These are phyloP conservation scores for Sclerotinia glacialis DNA, from an alignment of 2,329 filamentous ascomycete species.

Conservation along the genomic window DNA sequence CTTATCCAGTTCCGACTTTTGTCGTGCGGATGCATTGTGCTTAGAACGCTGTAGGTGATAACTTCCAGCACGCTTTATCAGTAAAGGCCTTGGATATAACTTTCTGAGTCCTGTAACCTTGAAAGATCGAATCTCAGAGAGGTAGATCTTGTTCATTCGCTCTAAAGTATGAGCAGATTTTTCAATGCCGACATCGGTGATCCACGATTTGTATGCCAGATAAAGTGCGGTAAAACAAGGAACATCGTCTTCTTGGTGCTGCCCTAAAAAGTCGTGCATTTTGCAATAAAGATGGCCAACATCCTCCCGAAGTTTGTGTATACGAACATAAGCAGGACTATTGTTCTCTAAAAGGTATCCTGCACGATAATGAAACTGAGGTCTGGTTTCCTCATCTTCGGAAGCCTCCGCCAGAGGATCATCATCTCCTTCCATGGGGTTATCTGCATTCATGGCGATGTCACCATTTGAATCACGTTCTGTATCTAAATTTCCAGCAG, in stretches of 20 bases:
- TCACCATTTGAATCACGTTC: constrained; percentile 48
- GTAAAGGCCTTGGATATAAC: constrained; percentile 84
- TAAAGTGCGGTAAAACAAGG: constrained; percentile 92
- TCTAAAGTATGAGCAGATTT: constrained; percentile 91
- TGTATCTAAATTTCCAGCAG: constrained; percentile 53
- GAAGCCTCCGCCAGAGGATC: constrained; percentile 59
- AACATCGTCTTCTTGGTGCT: constrained; percentile 91
- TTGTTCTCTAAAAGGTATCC: constrained; percentile 73
- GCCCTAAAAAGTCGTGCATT: constrained; percentile 78
- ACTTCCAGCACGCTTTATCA: constrained; percentile 87
- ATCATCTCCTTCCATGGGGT: constrained; percentile 55
- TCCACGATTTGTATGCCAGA: constrained; percentile 91
- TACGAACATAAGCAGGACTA: constrained; percentile 65
- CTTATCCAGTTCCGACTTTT: constrained; percentile 88
- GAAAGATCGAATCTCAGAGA: constrained; percentile 85
- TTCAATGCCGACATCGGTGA: constrained; percentile 95
- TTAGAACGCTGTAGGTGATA: constrained; percentile 93
- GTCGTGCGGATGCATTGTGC: constrained; percentile 84
- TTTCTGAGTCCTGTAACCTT: constrained; percentile 92
- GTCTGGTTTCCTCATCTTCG: constrained; percentile 78
- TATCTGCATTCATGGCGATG: constrained; percentile 47
- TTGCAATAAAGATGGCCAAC: constrained; percentile 77
- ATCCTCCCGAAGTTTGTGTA: constrained; percentile 78
- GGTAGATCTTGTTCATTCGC: constrained; percentile 77
- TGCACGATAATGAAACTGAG: constrained; percentile 83